Percentiles rank a stretch among this genome's conserved stretches.
phyloP scores from a whole-genome alignment of 148 eudicot species.

The Fagopyrum tataricum region DNA sequence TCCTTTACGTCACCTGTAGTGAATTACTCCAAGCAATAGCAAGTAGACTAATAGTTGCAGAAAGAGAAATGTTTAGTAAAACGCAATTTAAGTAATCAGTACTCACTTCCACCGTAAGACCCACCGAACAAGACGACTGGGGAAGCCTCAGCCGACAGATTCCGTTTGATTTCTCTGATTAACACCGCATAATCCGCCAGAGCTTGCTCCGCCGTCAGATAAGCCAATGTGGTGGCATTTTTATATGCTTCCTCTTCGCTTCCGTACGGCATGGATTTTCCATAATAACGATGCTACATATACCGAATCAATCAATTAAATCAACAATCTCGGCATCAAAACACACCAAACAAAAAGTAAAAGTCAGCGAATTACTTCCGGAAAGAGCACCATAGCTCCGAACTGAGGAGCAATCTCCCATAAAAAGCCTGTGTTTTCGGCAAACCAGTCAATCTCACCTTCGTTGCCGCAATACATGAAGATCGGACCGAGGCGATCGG shows the following conservation, averaged over 20 bases:
- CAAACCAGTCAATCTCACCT: constrained; percentile 87
- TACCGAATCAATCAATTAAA: background rate
- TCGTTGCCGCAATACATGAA: constrained; percentile 88
- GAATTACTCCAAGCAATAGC: background rate
- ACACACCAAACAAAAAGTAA: background rate
- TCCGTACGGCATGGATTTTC: constrained; percentile 90
- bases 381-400: constrained; percentile 71
- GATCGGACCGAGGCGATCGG: constrained; percentile 48
- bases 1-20: background rate
- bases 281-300: constrained; percentile 85
- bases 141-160: constrained; percentile 76
- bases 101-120: constrained; percentile 95
- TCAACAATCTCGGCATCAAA: background rate
- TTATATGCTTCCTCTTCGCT: constrained; percentile 59
- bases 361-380: constrained; percentile 42
- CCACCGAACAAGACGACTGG: constrained; percentile 96
- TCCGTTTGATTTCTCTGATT: constrained; percentile 54
- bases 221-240: constrained; percentile 52
- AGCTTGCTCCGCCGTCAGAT: constrained; percentile 85
- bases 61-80: constrained; percentile 1
- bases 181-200: constrained; percentile 80
- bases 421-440: constrained; percentile 65
- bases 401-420: constrained; percentile 83
- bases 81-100: background rate
- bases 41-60: background rate